Evolutionary conservation across 2,329 filamentous ascomycete genomes (phyloP).

Genomic region (Xylaria sp.): DNA sequence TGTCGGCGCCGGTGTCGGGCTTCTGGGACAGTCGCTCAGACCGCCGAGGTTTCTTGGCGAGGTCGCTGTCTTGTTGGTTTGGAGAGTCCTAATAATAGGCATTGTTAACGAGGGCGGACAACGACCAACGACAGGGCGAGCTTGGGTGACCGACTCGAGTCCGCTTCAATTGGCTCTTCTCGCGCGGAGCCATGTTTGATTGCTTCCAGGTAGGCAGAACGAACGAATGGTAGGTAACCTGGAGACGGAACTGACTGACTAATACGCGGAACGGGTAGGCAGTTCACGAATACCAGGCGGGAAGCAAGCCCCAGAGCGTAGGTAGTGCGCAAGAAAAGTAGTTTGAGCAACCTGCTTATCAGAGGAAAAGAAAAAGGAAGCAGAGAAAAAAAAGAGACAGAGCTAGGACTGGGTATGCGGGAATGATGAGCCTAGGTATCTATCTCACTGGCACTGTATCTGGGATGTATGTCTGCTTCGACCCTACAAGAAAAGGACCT

Average conservation of each 20-base stretch:
- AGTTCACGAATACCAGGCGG: conserved; percentile 10
- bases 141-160: conserved; percentile 69
- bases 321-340: conserved; percentile 7
- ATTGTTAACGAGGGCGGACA: conserved; percentile 34
- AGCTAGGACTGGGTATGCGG: not conserved
- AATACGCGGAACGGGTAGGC: not conserved
- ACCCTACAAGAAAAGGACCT: not conserved
- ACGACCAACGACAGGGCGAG: conserved; percentile 31
- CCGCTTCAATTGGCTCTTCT: conserved; percentile 89
- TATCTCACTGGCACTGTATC: not conserved
- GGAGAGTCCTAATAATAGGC: conserved; percentile 51
- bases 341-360: conserved; percentile 2
- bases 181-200: conserved; percentile 67
- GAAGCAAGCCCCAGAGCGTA: conserved; percentile 7
- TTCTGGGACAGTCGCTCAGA: conserved; percentile 76
- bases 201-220: not conserved
- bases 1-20: conserved; percentile 50
- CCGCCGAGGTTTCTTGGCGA: conserved; percentile 83
- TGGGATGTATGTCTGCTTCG: not conserved
- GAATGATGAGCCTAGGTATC: conserved; percentile 2
- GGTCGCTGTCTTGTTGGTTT: conserved; percentile 70
- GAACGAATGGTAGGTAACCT: not conserved
- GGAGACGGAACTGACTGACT: not conserved
- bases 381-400: not conserved
- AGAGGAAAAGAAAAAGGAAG: not conserved